Percentiles rank a stretch among this genome's conserved stretches.
Conservation (phyloP, 116 monocot genomes). For the Posidonia oceanica region DNA sequence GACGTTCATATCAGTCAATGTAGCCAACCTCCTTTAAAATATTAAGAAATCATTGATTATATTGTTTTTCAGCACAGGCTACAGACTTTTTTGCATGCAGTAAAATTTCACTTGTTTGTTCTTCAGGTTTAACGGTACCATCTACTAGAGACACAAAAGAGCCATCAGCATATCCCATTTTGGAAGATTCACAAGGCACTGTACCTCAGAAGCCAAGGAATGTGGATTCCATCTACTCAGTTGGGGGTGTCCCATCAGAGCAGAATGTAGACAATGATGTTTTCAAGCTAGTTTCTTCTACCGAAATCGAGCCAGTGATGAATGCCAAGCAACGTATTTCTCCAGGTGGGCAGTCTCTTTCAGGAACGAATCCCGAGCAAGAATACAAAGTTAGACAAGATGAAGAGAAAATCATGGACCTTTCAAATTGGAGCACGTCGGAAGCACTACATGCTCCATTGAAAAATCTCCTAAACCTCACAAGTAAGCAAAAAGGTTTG, state of each 20-base stretch:
- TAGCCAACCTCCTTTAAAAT: too few species aligned
- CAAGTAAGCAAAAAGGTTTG: background rate
- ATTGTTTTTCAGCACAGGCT: too few species aligned
- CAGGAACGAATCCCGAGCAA: background rate
- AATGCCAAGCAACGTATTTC: background rate
- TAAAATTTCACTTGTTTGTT: too few species aligned
- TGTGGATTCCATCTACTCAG: background rate
- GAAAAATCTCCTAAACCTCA: conserved; percentile 27
- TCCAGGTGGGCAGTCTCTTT: background rate
- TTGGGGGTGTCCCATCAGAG: background rate
- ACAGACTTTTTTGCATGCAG: too few species aligned
- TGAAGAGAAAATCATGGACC: conserved; percentile 8
- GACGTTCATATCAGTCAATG: too few species aligned
- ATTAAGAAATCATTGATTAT: too few species aligned
- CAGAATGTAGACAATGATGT: background rate
- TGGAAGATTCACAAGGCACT: background rate
- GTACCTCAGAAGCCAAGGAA: background rate
- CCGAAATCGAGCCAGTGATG: background rate
- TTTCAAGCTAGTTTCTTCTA: too few species aligned
- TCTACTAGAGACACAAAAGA: too few species aligned
- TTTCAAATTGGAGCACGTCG: background rate
- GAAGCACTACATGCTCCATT: conserved; percentile 15
- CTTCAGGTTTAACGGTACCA: too few species aligned
- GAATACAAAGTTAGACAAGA: conserved; percentile 7
- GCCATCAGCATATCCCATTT: too few species aligned